Evolutionary conservation across 352 stramenopile genomes (phyloP).

Genomic region (Globisporangium spiculum): DNA sequence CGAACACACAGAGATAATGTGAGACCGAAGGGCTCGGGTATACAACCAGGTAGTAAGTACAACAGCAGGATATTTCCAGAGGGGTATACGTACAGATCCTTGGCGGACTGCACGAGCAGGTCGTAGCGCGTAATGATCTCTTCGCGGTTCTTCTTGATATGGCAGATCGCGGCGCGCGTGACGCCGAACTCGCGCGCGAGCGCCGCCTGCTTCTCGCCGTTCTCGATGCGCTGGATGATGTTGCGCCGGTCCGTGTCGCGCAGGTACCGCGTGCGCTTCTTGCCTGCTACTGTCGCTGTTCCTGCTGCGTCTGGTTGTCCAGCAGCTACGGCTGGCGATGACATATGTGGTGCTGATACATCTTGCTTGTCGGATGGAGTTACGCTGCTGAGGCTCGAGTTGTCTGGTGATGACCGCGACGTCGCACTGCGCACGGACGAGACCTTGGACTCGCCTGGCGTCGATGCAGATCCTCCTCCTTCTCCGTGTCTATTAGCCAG

Average conservation of each 20-base stretch:
- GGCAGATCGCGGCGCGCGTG: constrained; percentile 63
- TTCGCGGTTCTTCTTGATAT: constrained; percentile 78
- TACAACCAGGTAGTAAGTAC: background rate
- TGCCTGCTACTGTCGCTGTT: background rate
- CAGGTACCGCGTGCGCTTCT: constrained; percentile 53
- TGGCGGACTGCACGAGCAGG: constrained; percentile 45
- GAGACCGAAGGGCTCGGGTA: constrained; percentile 19
- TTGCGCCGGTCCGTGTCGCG: constrained; percentile 52
- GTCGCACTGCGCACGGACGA: background rate
- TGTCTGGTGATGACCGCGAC: background rate
- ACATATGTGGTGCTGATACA: background rate
- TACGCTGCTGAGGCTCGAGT: background rate
- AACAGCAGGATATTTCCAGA: background rate
- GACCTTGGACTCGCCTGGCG: background rate
- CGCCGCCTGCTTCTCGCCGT: constrained; percentile 59
- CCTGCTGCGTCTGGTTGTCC: background rate
- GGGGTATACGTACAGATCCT: constrained; percentile 40
- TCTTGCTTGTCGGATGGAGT: background rate
- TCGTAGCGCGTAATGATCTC: constrained; percentile 73
- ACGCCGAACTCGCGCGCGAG: constrained; percentile 68
- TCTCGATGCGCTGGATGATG: constrained; percentile 69
- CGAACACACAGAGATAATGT: background rate
- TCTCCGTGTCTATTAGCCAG: background rate
- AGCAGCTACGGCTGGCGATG: background rate
- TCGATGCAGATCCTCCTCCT: background rate